Percentiles rank a stretch among this genome's conserved stretches.
phyloP scores from a whole-genome alignment of 306 rosid genomes.

The Vigna nakashimae region DNA sequence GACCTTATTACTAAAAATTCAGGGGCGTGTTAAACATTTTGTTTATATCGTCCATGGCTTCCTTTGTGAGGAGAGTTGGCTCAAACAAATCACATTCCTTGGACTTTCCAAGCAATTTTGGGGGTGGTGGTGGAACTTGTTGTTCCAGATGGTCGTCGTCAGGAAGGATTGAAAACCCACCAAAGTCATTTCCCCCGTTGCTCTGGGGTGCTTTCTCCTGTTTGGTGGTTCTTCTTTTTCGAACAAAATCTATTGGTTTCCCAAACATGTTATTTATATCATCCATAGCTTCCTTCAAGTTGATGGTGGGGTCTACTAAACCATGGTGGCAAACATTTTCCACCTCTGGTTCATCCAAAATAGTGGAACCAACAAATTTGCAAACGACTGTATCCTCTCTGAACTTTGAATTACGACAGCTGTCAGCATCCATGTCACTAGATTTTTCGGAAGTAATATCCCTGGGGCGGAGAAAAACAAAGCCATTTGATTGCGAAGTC shows the following conservation, averaged over 20 bases:
- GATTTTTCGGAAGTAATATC: slow-evolving; percentile 61
- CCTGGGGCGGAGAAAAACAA: slow-evolving; percentile 69
- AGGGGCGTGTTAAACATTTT: slow-evolving; percentile 89
- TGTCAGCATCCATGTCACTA: slow-evolving; percentile 50
- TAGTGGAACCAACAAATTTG: slow-evolving; percentile 92
- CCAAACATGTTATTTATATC: slow-evolving; percentile 98
- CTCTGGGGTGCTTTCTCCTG: slow-evolving; percentile 60
- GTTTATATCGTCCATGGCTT: slow-evolving; percentile 90
- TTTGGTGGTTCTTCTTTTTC: slow-evolving; percentile 65
- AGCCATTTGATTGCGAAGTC: slow-evolving; percentile 54
- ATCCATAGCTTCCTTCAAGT: slow-evolving; percentile 94
- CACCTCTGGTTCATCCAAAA: slow-evolving; percentile 79
- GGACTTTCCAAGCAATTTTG: slow-evolving; percentile 48
- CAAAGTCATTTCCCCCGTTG: slow-evolving; percentile 50
- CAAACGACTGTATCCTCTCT: slow-evolving; percentile 91
- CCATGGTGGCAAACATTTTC: slow-evolving; percentile 98
- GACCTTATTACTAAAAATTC: slow-evolving; percentile 55
- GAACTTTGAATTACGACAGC: slow-evolving; percentile 57
- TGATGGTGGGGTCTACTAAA: slow-evolving; percentile 91
- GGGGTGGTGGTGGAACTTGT: slow-evolving; percentile 48
- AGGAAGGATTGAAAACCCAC: slow-evolving; percentile 82
- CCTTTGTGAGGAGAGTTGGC: slow-evolving; percentile 80
- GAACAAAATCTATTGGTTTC: slow-evolving; percentile 84
- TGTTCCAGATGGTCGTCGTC: slow-evolving; percentile 69
- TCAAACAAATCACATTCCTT: slow-evolving; percentile 72